These are phyloP conservation scores for Clarireedia sp. DNA, from an alignment of 2,329 filamentous ascomycete species.

Conservation along the genomic window DNA sequence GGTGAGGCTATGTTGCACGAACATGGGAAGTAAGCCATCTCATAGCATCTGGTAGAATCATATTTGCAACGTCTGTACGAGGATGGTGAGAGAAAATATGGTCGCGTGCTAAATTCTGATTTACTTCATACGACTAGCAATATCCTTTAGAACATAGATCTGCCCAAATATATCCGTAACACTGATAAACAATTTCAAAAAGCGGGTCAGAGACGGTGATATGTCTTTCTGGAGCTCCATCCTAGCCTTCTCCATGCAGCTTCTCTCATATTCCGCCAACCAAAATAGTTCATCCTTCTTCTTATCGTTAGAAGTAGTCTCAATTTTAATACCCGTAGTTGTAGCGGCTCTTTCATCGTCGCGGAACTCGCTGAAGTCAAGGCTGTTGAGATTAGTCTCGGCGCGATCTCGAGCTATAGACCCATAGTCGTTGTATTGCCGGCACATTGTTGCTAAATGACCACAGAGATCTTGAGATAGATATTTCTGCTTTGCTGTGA, in stretches of 20 bases:
- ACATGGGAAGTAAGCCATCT: too few relatives aligned
- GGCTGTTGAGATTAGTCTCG: conserved; percentile 30
- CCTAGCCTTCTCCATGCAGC: not conserved
- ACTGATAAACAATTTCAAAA: conserved; percentile 4
- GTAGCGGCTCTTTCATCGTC: not conserved
- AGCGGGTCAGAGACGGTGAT: not conserved
- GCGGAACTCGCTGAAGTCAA: conserved; percentile 23
- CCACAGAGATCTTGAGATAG: conserved; percentile 7
- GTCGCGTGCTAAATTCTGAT: not conserved
- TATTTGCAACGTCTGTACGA: too few relatives aligned
- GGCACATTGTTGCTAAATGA: conserved; percentile 27
- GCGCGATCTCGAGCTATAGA: conserved; percentile 25
- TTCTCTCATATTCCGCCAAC: not conserved
- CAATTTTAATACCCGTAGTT: not conserved
- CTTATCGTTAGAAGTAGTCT: not conserved
- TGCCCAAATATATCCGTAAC: conserved; percentile 13
- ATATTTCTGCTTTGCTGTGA: conserved; percentile 1
- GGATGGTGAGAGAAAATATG: too few relatives aligned
- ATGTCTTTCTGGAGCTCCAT: not conserved
- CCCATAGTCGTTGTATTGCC: conserved; percentile 32
- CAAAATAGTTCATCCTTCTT: not conserved
- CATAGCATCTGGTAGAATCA: too few relatives aligned
- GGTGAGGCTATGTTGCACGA: too few relatives aligned
- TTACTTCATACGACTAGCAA: conserved; percentile 1
- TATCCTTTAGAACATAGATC: conserved; percentile 11